These are phyloP conservation scores for Yamadazyma spencermartinsiae DNA, from an alignment of 1,139 yeast species.

Conservation along the genomic window DNA sequence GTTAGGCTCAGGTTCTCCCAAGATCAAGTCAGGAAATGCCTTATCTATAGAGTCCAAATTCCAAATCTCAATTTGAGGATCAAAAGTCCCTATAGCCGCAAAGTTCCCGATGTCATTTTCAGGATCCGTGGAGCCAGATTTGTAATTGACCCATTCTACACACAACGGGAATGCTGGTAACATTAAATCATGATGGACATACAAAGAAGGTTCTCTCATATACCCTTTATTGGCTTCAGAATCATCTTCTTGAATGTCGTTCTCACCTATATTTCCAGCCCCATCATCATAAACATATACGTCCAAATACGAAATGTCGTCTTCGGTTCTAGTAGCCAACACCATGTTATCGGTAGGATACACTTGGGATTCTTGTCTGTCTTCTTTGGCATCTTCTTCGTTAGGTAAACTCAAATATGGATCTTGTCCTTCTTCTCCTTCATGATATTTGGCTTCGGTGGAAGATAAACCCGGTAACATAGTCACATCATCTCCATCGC, in stretches of 20 bases:
- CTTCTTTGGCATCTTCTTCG: conserved; percentile 65
- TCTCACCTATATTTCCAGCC: conserved; percentile 74
- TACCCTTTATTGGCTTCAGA: conserved; percentile 67
- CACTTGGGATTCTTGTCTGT: conserved; percentile 80
- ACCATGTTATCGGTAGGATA: conserved; percentile 89
- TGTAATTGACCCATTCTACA: conserved; percentile 90
- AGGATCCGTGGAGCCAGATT: conserved; percentile 43
- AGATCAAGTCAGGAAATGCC: conserved; percentile 90
- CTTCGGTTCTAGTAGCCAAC: conserved; percentile 93
- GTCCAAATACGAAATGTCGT: conserved; percentile 88
- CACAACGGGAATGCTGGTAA: conserved; percentile 96
- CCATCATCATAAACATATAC: conserved; percentile 95
- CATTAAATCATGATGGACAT: conserved; percentile 96
- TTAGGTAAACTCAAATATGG: conserved; percentile 77
- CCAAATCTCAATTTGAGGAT: conserved; percentile 97
- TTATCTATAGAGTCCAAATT: conserved; percentile 89
- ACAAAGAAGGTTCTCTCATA: conserved; percentile 71
- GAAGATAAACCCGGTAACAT: conserved; percentile 73
- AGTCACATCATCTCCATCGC: conserved; percentile 51
- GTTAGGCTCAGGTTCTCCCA: conserved; percentile 72
- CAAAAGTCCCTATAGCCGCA: conserved; percentile 96
- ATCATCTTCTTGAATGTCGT: conserved; percentile 63
- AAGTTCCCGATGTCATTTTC: conserved; percentile 68
- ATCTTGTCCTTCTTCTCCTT: conserved; percentile 60
- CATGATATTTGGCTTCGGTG: conserved; percentile 50